Evolutionary conservation across 306 rosid species (phyloP).

Genomic region (Vigna reflexopilosa): DNA sequence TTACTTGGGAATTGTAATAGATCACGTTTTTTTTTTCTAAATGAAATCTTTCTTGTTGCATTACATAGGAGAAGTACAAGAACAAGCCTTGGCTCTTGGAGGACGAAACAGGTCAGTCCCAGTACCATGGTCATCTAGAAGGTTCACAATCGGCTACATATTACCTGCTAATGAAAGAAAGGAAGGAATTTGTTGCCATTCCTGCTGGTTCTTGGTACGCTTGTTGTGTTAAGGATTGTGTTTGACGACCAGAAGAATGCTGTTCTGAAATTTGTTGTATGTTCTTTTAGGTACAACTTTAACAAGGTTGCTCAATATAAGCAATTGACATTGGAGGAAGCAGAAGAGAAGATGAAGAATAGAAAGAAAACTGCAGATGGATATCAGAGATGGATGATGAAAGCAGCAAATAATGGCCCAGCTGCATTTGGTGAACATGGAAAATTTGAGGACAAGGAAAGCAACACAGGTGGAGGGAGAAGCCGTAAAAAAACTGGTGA

Average conservation of each 20-base stretch:
- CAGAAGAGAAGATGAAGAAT: conserved; percentile 96
- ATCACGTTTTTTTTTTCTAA: neutral
- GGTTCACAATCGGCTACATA: conserved; percentile 95
- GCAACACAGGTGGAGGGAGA: conserved; percentile 62
- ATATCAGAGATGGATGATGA: conserved; percentile 99
- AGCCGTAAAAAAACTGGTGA: conserved; percentile 65
- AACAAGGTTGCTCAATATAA: conserved; percentile 96
- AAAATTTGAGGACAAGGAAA: conserved; percentile 75
- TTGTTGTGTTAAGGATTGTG: conserved; percentile 11
- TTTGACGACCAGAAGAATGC: conserved; percentile 12
- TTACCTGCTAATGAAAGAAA: conserved; percentile 83
- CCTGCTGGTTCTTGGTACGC: conserved; percentile 98
- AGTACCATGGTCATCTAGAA: conserved; percentile 91
- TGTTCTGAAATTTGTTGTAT: conserved; percentile 5
- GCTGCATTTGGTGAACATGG: conserved; percentile 89
- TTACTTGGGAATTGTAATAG: conserved; percentile 19
- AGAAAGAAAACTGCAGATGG: conserved; percentile 98
- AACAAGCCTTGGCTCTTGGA: conserved; percentile 97
- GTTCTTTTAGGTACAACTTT: conserved; percentile 81
- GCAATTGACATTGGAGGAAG: conserved; percentile 95
- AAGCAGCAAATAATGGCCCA: conserved; percentile 87
- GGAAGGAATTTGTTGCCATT: conserved; percentile 91
- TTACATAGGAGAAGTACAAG: conserved; percentile 83
- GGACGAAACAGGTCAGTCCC: conserved; percentile 93
- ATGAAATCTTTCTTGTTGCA: conserved; percentile 40